Base-by-base conservation (phyloP, 352 stramenopile species). In the Phytophthora sansomeana region DNA sequence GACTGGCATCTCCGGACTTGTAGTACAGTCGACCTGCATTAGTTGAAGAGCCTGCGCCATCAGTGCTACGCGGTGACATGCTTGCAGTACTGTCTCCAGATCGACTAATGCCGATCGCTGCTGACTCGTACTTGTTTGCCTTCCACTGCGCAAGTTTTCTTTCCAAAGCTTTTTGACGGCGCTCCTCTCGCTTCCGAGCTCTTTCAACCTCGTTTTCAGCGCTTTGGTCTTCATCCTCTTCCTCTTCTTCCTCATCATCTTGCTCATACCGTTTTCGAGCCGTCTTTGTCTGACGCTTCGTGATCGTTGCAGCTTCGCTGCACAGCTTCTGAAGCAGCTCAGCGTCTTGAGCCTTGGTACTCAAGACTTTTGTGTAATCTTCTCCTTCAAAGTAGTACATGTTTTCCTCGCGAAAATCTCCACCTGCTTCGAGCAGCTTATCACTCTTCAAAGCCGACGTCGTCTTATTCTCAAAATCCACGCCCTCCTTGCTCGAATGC, bases 351-450 rank as follows among this genome's bases (percentile, higher is more conserved):
- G 32, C 48, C 39, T 81, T 87, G 5, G 48, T 58, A 42, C 44
- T 74, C 41, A 74, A 52, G 4, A 66, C 67, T 14, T 76, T 82
- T 16, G 77, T 81, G 51, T 91, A 92, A 54, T 94, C 83, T 64
- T 89, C 77, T 21, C 85, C 85, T 50, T 94, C 83, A 65, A 91
- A 94, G 49, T 91, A 92, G 67, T 94, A 92, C 80, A 94, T 94
- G 39, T 92, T 92, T 28, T 91, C 85, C 44, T 91, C 85, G 5
- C 61, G 69, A 24, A 91, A 81, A 54, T 90, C 81, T 8, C 81
- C 81, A 46, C 77, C 81, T 1, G 77, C 78, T 28, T 84, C 76
- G 5, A 82, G 74, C 19, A 92, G 52, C 7, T 78, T 71, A 26
- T 92, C 81, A 46, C 58, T 83, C 54, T 74, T 65, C 26, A 87